Percentiles rank a stretch among this genome's conserved stretches.
Evolutionary conservation across 148 eudicot genomes (phyloP).

Genomic region (Camellia japonica): DNA sequence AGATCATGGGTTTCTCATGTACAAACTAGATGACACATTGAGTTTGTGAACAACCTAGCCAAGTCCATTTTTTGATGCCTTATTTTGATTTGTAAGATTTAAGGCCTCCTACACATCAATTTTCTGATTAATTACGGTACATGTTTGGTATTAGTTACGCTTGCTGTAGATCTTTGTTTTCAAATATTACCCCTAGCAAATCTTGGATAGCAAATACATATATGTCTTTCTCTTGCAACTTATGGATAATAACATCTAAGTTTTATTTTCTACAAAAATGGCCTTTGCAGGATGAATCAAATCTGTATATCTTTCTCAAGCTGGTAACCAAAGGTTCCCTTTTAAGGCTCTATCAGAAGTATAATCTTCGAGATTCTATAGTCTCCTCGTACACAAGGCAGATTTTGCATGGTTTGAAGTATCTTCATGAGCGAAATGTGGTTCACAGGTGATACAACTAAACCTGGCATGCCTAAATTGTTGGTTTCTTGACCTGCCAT

Average conservation of each 20-base stretch:
- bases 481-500: not conserved
- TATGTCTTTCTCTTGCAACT: not conserved
- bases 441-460: conserved; percentile 65
- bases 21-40: no score
- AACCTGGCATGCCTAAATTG: not conserved
- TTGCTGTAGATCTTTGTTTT: not conserved
- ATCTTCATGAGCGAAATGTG: conserved; percentile 82
- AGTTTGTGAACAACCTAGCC: not conserved
- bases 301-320: conserved; percentile 88
- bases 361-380: conserved; percentile 58
- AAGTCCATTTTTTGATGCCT: not conserved
- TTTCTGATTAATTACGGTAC: not conserved
- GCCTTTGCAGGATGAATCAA: conserved; percentile 62
- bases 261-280: conserved; percentile 9
- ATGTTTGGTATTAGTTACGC: not conserved
- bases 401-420: conserved; percentile 83
- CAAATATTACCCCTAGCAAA: not conserved
- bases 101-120: not conserved
- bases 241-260: not conserved
- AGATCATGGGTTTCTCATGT: not conserved
- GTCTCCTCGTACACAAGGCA: conserved; percentile 88
- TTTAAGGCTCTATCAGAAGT: conserved; percentile 58
- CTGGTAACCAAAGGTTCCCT: conserved; percentile 79
- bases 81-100: not conserved
- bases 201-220: not conserved